Base-by-base conservation (phyloP, 2,329 filamentous ascomycete species). In the Knoxdaviesia proteae region DNA sequence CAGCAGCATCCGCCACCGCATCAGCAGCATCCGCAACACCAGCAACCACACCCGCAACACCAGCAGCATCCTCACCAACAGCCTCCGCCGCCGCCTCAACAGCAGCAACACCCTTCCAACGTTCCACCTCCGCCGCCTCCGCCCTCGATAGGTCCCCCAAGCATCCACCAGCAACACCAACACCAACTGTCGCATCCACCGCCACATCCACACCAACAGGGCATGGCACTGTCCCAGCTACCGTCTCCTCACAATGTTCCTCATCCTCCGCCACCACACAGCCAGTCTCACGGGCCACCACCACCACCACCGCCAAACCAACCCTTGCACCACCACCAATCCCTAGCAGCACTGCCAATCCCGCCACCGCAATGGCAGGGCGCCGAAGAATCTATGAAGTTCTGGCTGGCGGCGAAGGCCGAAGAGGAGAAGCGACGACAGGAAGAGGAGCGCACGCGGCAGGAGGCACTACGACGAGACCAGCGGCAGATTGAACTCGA, bases 381-480 rank as follows among this genome's bases (percentile, higher is more conserved):
- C 40, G 65, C 70, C 34, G 78, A 83, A 52, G 79, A 84, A 35
- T 69, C 74, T 3, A 80, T 82, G 75, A 74, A 70, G 47, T 70
- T 67, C 43, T 86, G 80, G 80, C 61, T 84, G 29, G 60, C 70
- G 43, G 75, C 80, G 42, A 83, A 77, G 56, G 64, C 73, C 1
- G 81, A 86, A 56, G 80, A 86, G 53, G 80, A 86, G 53, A 74
- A 68, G 53, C 69, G 75, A 47, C 76, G 63, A 54, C 80, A 84
- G 58, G 80, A 86, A 57, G 79, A 84, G 57, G 79, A 84, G 58
- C 78, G 69, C 51, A 74, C 70, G 29, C 63, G 63, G 38, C 71
- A 74, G 51, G 81, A 84, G 57, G 62, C 64, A 33, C 59, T 82
- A 38, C 74, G 75, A 31, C 59, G 84, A 33, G 80, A 86, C 58